These are phyloP conservation scores for Rutstroemia sp. DNA, from an alignment of 2,329 filamentous ascomycete genomes.

Conservation along the genomic window DNA sequence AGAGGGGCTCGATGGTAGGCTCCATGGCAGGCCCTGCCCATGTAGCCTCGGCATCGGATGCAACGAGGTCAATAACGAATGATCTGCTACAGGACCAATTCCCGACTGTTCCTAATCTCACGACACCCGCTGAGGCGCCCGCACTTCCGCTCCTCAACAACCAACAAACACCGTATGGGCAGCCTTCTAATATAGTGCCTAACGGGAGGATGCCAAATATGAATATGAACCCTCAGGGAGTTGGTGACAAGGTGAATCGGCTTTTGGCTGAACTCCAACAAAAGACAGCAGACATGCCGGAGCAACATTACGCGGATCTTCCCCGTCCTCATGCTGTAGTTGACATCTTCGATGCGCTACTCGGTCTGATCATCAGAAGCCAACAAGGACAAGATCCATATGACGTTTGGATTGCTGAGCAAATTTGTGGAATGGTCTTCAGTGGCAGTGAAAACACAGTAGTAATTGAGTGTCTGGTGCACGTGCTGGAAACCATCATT, in stretches of 20 bases:
- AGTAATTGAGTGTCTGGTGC: slow-evolving; percentile 53
- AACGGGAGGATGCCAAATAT: slow-evolving; percentile 44
- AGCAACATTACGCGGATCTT: slow-evolving; percentile 54
- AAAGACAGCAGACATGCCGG: slow-evolving; percentile 43
- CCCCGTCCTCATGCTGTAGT: slow-evolving; percentile 51
- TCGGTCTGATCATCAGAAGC: slow-evolving; percentile 55
- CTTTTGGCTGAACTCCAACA: slow-evolving; percentile 50
- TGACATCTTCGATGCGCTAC: slow-evolving; percentile 55
- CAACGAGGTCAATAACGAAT: slow-evolving; percentile 53
- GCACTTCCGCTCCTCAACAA: slow-evolving; percentile 41
- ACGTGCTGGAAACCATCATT: slow-evolving; percentile 52
- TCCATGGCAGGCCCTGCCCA: slow-evolving; percentile 49
- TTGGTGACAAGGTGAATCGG: slow-evolving; percentile 51
- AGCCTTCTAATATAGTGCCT: slow-evolving; percentile 40
- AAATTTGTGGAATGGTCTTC: slow-evolving; percentile 51
- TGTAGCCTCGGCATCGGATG: slow-evolving; percentile 50
- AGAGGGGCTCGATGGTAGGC: slow-evolving; percentile 4
- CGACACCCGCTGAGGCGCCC: slow-evolving; percentile 53
- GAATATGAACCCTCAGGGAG: slow-evolving; percentile 41
- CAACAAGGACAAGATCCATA: slow-evolving; percentile 55
- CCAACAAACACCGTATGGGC: slow-evolving; percentile 49
- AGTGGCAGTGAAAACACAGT: slow-evolving; percentile 43
- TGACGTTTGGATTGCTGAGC: slow-evolving; percentile 50
- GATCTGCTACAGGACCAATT: slow-evolving; percentile 59
- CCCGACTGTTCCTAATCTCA: slow-evolving; percentile 45